A percentile compares a stretch with the other conserved stretches of the same genome.
These are phyloP conservation scores for Cinchona pubescens DNA, from an alignment of 257 asterid genomes.

Conservation along the genomic window DNA sequence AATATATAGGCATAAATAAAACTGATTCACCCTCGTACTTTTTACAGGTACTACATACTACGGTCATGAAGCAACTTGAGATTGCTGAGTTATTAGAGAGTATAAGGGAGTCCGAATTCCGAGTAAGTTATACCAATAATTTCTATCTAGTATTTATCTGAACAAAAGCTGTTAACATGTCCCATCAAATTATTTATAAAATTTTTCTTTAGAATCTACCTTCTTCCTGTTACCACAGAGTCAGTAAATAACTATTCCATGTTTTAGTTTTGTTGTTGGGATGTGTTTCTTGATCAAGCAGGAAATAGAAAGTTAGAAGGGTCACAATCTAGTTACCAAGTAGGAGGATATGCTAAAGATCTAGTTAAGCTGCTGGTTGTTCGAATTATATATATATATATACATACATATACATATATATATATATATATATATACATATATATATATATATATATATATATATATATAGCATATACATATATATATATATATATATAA, in stretches of 20 bases:
- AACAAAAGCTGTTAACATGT: not conserved
- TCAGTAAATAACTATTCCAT: not conserved
- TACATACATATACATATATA: too few relatives aligned
- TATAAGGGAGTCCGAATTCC: constrained; percentile 50
- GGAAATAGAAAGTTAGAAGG: not conserved
- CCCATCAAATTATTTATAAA: not conserved
- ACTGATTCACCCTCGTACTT: constrained; percentile 12
- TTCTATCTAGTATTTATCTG: not conserved
- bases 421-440: too few relatives aligned
- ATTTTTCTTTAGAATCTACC: too few relatives aligned
- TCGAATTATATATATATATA: too few relatives aligned
- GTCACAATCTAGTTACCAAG: not conserved
- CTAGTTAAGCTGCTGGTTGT: not conserved
- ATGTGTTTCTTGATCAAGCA: not conserved
- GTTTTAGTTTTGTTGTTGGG: not conserved
- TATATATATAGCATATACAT: too few relatives aligned
- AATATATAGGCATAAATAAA: constrained; percentile 8
- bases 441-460: too few relatives aligned
- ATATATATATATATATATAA: too few relatives aligned
- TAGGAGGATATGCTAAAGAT: not conserved
- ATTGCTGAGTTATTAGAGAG: constrained; percentile 69
- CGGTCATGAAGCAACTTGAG: constrained; percentile 75
- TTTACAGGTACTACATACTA: constrained; percentile 62
- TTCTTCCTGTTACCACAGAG: too few relatives aligned
- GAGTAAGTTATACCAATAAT: constrained; percentile 38